phyloP scores from a whole-genome alignment of 1,284 basidiomycete genomes.

The Puccinia polysora region DNA sequence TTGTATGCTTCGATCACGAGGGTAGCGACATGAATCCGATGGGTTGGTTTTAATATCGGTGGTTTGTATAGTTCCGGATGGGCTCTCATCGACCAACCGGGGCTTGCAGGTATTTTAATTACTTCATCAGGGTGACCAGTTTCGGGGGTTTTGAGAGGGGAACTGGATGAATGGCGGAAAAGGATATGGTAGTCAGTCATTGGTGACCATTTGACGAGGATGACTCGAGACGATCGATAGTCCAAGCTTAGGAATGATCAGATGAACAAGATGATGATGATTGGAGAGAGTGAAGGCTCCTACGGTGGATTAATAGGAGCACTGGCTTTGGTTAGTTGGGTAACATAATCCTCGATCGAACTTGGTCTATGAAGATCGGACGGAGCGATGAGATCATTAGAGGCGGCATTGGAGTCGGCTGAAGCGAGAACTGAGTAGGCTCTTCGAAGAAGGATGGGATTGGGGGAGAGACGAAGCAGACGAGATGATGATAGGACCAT shows the following conservation, averaged over 20 bases:
- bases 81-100: constrained; percentile 18
- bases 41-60: constrained; percentile 55
- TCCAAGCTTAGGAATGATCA: too few relatives aligned
- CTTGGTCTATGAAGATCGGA: background rate
- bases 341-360: constrained; percentile 24
- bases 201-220: background rate
- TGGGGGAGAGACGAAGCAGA: background rate
- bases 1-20: constrained; percentile 78
- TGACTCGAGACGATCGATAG: too few relatives aligned
- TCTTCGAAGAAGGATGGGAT: background rate
- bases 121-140: background rate
- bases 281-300: background rate
- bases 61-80: constrained; percentile 35
- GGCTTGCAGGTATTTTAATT: constrained; percentile 16
- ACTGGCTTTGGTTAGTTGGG: background rate
- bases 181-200: background rate
- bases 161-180: background rate
- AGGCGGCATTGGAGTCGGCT: background rate
- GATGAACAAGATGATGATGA: background rate
- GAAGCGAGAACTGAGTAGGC: background rate
- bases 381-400: background rate
- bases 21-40: constrained; percentile 72
- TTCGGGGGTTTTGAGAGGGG: background rate
- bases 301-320: constrained; percentile 3
- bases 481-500: constrained; percentile 1